These are phyloP conservation scores for Beverwykella pulmonaria DNA, from an alignment of 495 filamentous ascomycete species.

Conservation along the genomic window DNA sequence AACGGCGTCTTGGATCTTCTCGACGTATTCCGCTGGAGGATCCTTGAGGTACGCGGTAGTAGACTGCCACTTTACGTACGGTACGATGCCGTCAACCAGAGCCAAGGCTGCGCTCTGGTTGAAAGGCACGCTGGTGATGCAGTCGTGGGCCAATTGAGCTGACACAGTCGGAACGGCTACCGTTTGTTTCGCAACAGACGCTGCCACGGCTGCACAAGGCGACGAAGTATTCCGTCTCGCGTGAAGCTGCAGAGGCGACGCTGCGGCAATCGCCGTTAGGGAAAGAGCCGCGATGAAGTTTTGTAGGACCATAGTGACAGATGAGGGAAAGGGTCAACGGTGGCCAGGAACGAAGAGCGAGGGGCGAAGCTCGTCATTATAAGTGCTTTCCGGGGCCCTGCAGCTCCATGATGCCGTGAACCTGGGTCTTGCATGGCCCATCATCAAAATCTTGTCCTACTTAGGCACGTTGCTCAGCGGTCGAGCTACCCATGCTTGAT, in stretches of 20 bases:
- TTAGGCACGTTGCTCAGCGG: not conserved
- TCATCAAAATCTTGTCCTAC: not conserved
- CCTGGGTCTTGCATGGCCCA: not conserved
- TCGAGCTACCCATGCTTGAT: not conserved
- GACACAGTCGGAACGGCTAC: slow-evolving; percentile 29
- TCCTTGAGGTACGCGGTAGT: slow-evolving; percentile 42
- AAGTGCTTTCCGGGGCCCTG: not conserved
- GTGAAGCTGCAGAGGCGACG: slow-evolving; percentile 17
- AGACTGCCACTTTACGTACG: slow-evolving; percentile 44
- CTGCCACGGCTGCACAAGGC: slow-evolving; percentile 33
- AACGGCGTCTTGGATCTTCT: slow-evolving; percentile 41
- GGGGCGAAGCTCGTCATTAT: slow-evolving; percentile 5
- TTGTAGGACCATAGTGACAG: slow-evolving; percentile 23
- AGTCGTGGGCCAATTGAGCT: slow-evolving; percentile 38
- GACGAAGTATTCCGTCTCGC: slow-evolving; percentile 21
- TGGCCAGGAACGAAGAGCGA: not conserved
- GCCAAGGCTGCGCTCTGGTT: slow-evolving; percentile 35
- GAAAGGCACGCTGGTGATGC: slow-evolving; percentile 38
- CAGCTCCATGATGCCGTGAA: not conserved
- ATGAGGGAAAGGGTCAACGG: not conserved
- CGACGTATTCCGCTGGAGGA: slow-evolving; percentile 42
- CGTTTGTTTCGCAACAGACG: slow-evolving; percentile 27
- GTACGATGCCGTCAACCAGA: slow-evolving; percentile 36
- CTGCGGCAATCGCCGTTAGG: slow-evolving; percentile 25
- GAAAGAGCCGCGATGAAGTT: slow-evolving; percentile 2